phyloP scores from a whole-genome alignment of 495 filamentous ascomycete species.

The Oidiodendron maius region DNA sequence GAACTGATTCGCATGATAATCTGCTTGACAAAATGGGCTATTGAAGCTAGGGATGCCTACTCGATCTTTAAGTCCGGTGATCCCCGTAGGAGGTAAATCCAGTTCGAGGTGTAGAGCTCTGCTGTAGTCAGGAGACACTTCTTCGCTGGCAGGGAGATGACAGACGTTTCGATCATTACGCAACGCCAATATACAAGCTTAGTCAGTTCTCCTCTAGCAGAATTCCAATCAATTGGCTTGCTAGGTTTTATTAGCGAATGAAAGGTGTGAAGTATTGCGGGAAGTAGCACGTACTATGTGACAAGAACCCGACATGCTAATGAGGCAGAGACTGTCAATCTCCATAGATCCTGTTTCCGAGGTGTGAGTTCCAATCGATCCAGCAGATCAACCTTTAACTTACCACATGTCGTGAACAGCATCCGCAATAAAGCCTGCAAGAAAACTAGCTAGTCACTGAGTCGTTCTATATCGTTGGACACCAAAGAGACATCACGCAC shows the following conservation, averaged over 20 bases:
- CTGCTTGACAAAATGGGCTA: slow-evolving; percentile 34
- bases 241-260: no score
- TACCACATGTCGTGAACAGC: slow-evolving; percentile 44
- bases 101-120: slow-evolving; percentile 51
- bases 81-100: slow-evolving; percentile 45
- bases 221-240: slow-evolving; percentile 39
- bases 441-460: not conserved
- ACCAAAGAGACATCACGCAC: no score
- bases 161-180: no score
- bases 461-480: not conserved
- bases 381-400: slow-evolving; percentile 4
- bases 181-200: slow-evolving; percentile 54
- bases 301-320: slow-evolving; percentile 48
- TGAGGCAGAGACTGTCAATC: no score
- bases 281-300: slow-evolving; percentile 31
- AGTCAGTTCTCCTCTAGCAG: slow-evolving; percentile 39
- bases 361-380: slow-evolving; percentile 9
- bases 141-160: not conserved
- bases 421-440: no score
- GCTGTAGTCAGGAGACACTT: not conserved
- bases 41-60: slow-evolving; percentile 49
- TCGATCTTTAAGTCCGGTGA: slow-evolving; percentile 40
- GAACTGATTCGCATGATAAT: slow-evolving; percentile 41
- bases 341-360: slow-evolving; percentile 47
- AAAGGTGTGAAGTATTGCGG: slow-evolving; percentile 4